These are phyloP conservation scores for Silene vulgaris DNA, from an alignment of 179 eudicot genomes.

Conservation along the genomic window DNA sequence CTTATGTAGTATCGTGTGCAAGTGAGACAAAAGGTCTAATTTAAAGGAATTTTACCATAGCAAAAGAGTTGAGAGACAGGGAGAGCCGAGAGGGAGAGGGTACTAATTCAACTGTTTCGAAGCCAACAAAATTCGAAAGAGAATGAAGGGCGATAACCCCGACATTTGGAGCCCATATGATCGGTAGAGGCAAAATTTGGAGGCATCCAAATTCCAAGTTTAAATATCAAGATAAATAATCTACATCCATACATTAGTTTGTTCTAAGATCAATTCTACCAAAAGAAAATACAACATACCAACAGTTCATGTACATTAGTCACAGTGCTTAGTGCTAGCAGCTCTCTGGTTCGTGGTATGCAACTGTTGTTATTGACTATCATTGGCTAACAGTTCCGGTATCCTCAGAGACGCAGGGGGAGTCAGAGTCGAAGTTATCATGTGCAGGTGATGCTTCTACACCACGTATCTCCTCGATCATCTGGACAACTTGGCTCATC, in stretches of 20 bases:
- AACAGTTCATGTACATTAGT: constrained; percentile 25
- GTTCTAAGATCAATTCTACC: constrained; percentile 12
- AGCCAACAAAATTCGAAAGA: no score
- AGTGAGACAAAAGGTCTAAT: no score
- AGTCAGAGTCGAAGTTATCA: constrained; percentile 53
- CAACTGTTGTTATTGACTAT: neutral
- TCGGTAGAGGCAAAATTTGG: constrained; percentile 18
- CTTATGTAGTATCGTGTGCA: no score
- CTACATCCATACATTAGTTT: neutral
- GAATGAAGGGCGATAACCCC: neutral
- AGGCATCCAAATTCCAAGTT: constrained; percentile 8
- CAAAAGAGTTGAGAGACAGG: no score
- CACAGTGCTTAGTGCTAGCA: neutral
- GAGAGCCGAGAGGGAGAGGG: neutral
- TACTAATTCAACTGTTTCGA: no score
- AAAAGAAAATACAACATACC: constrained; percentile 16
- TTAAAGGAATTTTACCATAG: no score
- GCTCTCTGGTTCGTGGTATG: neutral
- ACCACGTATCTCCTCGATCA: constrained; percentile 80
- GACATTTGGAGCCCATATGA: constrained; percentile 10
- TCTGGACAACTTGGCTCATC: constrained; percentile 57
- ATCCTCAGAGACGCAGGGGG: constrained; percentile 71
- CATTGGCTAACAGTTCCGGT: constrained; percentile 49
- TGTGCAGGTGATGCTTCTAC: constrained; percentile 61
- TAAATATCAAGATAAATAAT: constrained; percentile 7